Percentiles rank a stretch among this genome's conserved stretches.
Conservation (phyloP, 1,284 basidiomycete genomes). For the Puccinia novopanici region DNA sequence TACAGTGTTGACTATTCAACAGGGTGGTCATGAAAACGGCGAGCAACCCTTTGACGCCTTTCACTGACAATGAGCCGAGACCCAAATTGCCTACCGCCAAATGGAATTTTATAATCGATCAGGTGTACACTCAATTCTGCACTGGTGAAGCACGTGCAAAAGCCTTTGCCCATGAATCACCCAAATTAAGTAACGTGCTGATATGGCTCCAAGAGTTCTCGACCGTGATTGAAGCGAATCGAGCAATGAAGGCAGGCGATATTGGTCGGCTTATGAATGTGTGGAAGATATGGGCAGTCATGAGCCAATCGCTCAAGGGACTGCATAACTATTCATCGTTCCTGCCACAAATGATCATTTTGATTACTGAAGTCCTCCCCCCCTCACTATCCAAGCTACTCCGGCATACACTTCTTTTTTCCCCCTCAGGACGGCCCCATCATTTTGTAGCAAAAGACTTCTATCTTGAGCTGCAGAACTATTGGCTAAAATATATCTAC, state of each 20-base stretch:
- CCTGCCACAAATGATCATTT: not conserved
- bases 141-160: not conserved
- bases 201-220: not conserved
- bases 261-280: no score
- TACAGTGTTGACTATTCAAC: not conserved
- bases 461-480: not conserved
- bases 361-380: not conserved
- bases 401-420: not conserved
- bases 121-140: not conserved
- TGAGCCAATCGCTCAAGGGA: not conserved
- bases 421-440: not conserved
- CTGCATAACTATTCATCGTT: not conserved
- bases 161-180: no score
- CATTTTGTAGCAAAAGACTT: constrained; percentile 21
- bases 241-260: no score
- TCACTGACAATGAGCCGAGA: no score
- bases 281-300: not conserved
- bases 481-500: constrained; percentile 18
- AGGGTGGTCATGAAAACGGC: not conserved
- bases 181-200: not conserved
- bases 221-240: no score
- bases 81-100: not conserved
- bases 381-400: constrained; percentile 7
- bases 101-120: not conserved
- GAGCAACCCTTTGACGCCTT: no score